A percentile compares a stretch with the other conserved stretches of the same genome.
phyloP scores from a whole-genome alignment of 768 basidiomycete species.

The Podaxis pistillaris region DNA sequence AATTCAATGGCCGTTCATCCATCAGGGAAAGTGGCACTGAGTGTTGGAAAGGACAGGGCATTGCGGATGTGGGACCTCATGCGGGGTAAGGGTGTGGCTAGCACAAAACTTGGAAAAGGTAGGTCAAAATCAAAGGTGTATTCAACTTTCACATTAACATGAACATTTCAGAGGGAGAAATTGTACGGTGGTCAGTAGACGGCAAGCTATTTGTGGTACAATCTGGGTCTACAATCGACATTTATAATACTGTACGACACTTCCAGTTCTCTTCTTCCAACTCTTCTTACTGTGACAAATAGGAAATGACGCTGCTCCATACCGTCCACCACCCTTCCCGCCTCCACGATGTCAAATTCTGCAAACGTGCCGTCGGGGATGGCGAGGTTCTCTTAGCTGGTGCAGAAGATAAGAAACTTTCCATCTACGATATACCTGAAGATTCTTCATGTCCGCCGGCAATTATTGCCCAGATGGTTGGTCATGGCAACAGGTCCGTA shows the following conservation, averaged over 20 bases:
- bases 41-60: constrained; percentile 86
- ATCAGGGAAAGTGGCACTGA: constrained; percentile 86
- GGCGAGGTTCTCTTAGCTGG: constrained; percentile 78
- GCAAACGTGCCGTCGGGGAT: constrained; percentile 49
- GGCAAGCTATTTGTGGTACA: constrained; percentile 84
- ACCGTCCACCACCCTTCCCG: constrained; percentile 77
- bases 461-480: constrained; percentile 70
- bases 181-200: constrained; percentile 83
- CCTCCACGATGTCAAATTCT: constrained; percentile 83
- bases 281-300: constrained; percentile 4
- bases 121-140: constrained; percentile 18
- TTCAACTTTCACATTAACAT: neutral
- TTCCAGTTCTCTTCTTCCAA: neutral
- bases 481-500: constrained; percentile 80
- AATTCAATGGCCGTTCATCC: constrained; percentile 92
- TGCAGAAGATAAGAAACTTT: constrained; percentile 87
- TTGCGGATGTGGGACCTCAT: constrained; percentile 99
- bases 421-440: constrained; percentile 65
- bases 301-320: constrained; percentile 81
- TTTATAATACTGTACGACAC: constrained; percentile 72
- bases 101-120: constrained; percentile 90
- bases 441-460: constrained; percentile 45
- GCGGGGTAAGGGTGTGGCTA: constrained; percentile 87
- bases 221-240: constrained; percentile 67
- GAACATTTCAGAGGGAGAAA: constrained; percentile 70